phyloP scores from a whole-genome alignment of 768 basidiomycete genomes.

The Leccinum uliginosum region DNA sequence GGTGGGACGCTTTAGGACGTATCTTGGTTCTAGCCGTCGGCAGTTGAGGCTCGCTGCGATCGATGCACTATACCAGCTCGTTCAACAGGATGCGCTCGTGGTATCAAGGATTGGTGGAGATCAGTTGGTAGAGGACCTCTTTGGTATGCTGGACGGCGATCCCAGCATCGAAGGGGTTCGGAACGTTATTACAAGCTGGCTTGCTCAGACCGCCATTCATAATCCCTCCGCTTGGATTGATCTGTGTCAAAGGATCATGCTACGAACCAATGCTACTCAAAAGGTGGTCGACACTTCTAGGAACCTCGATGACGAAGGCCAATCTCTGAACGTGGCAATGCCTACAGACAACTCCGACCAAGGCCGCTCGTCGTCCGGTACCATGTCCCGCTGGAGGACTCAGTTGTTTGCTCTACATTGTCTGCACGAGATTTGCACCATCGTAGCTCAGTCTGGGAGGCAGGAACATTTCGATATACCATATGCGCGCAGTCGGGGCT shows the following conservation, averaged over 20 bases:
- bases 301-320: slow-evolving; percentile 85
- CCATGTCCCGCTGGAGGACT: slow-evolving; percentile 90
- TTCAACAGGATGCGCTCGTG: slow-evolving; percentile 87
- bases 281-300: slow-evolving; percentile 60
- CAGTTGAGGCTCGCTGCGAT: slow-evolving; percentile 93
- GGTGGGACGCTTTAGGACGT: slow-evolving; percentile 69
- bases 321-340: slow-evolving; percentile 72
- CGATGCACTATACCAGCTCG: slow-evolving; percentile 93
- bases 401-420: slow-evolving; percentile 94
- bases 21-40: slow-evolving; percentile 76
- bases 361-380: slow-evolving; percentile 34
- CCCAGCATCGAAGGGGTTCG: slow-evolving; percentile 90
- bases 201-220: slow-evolving; percentile 88
- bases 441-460: slow-evolving; percentile 67
- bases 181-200: slow-evolving; percentile 90
- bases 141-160: slow-evolving; percentile 93
- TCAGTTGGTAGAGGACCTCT: slow-evolving; percentile 88
- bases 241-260: slow-evolving; percentile 96
- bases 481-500: slow-evolving; percentile 58
- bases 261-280: slow-evolving; percentile 82
- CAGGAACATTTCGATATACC: slow-evolving; percentile 81
- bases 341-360: slow-evolving; percentile 27
- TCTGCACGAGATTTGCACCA: slow-evolving; percentile 80
- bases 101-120: slow-evolving; percentile 96
- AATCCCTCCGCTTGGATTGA: slow-evolving; percentile 99